Conservation (phyloP, 192 early-diverging fungal genomes). For the Backusella morwellensis region DNA sequence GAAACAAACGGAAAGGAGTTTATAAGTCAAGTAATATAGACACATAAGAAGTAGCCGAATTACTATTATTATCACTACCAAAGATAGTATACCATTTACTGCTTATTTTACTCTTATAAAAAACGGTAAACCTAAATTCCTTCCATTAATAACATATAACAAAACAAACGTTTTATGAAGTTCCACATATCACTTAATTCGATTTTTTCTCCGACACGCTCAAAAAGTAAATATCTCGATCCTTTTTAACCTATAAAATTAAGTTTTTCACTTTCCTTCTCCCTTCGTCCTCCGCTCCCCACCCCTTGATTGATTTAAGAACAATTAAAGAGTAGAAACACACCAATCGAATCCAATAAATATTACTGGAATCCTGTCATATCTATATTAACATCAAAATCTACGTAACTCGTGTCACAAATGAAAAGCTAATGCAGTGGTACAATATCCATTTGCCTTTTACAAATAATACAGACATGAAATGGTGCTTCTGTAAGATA, state of each 20-base stretch:
- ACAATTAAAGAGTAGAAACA: neutral
- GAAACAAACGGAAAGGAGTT: too few relatives aligned
- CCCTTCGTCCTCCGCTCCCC: neutral
- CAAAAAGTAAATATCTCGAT: constrained; percentile 6
- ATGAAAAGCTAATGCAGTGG: neutral
- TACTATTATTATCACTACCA: neutral
- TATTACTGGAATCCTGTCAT: neutral
- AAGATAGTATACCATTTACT: too few relatives aligned
- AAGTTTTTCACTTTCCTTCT: neutral
- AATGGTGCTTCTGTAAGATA: neutral
- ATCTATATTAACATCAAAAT: neutral
- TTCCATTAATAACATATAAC: neutral
- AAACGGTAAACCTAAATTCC: neutral
- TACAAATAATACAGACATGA: neutral
- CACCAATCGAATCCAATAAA: neutral
- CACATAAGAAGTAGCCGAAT: neutral
- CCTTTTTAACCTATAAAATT: neutral
- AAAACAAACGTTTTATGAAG: neutral
- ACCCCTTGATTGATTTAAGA: neutral
- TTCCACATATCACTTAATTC: neutral
- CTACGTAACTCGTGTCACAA: neutral
- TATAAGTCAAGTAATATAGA: neutral
- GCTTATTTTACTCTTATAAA: too few relatives aligned
- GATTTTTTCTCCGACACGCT: neutral
- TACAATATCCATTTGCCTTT: neutral